A percentile compares a stretch with the other conserved stretches of the same genome.
phyloP scores from a whole-genome alignment of 371 early-diverging fungal species.

The Lichtheimia ramosa region DNA sequence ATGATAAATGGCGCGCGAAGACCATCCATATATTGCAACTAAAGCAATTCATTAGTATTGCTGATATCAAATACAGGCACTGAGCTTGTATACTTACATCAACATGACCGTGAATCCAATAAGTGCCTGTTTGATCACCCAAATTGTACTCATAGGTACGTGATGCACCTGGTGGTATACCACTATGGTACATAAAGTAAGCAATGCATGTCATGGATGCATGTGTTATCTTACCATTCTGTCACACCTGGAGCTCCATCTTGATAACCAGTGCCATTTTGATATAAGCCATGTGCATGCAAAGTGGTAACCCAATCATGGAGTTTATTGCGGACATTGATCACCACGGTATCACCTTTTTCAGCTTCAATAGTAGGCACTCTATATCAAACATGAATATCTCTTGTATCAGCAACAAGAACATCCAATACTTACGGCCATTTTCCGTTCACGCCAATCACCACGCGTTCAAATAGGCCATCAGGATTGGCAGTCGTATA shows the following conservation, averaged over 20 bases:
- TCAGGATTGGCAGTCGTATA: constrained; percentile 73
- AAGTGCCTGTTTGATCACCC: constrained; percentile 63
- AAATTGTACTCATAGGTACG: constrained; percentile 65
- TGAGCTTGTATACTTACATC: constrained; percentile 8
- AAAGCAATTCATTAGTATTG: background rate
- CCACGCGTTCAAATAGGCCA: constrained; percentile 59
- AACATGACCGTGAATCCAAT: constrained; percentile 75
- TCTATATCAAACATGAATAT: constrained; percentile 13
- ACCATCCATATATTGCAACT: constrained; percentile 78
- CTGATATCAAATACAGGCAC: no score
- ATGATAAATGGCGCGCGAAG: constrained; percentile 73
- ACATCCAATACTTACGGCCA: constrained; percentile 57
- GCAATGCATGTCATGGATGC: no score
- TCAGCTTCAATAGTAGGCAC: constrained; percentile 45
- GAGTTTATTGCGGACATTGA: constrained; percentile 59
- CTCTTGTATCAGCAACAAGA: no score
- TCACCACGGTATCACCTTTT: constrained; percentile 58
- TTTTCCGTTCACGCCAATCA: constrained; percentile 72
- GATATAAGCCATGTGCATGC: constrained; percentile 78
- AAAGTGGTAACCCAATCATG: constrained; percentile 51
- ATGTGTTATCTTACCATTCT: constrained; percentile 47
- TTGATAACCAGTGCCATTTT: constrained; percentile 56
- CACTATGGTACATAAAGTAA: constrained; percentile 13
- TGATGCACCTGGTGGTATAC: constrained; percentile 48
- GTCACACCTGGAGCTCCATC: constrained; percentile 69